Evolutionary conservation across 441 rosid genomes (phyloP).

Genomic region (Gossypium gossypioides): DNA sequence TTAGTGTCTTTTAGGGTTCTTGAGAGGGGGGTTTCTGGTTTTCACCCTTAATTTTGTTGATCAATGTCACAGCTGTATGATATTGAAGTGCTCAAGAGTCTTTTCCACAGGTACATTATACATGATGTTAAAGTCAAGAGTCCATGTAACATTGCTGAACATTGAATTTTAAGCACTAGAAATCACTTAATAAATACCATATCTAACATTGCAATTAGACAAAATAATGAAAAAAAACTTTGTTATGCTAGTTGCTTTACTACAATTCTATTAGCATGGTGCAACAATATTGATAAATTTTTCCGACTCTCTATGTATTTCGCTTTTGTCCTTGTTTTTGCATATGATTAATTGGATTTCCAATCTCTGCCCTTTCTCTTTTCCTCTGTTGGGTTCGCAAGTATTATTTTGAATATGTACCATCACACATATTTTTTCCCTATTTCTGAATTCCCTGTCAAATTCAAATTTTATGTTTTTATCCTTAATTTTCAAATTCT

Average conservation of each 20-base stretch:
- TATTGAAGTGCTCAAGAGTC: not conserved
- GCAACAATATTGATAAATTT: not conserved
- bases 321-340: not conserved
- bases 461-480: not conserved
- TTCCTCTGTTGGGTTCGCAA: not conserved
- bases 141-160: not conserved
- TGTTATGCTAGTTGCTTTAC: not conserved
- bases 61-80: not conserved
- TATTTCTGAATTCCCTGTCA: not conserved
- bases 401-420: not conserved
- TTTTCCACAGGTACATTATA: not conserved
- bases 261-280: not conserved
- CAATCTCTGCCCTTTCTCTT: not conserved
- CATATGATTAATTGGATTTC: not conserved
- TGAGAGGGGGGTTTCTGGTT: not conserved
- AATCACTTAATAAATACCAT: not conserved
- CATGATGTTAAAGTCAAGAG: not conserved
- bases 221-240: not conserved
- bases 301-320: not conserved
- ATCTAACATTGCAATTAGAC: not conserved
- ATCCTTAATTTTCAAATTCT: not conserved
- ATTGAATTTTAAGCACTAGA: not conserved
- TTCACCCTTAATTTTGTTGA: not conserved
- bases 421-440: not conserved
- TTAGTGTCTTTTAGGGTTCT: not conserved